Conservation (phyloP, 2,329 filamentous ascomycete species). For the Sarocladium oryzae region DNA sequence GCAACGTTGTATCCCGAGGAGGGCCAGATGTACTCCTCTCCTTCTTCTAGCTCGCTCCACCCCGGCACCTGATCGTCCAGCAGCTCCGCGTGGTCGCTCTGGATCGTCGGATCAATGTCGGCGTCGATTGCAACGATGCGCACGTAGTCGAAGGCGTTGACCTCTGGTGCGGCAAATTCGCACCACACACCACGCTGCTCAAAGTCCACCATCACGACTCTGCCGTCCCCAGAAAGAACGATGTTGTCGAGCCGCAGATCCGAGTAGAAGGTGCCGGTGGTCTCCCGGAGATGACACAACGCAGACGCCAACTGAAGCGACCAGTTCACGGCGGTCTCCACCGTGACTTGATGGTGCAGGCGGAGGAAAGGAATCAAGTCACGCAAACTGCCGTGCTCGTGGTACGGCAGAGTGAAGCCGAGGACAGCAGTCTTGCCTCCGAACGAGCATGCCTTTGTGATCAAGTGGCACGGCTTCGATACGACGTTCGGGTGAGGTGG, state of each 20-base stretch:
- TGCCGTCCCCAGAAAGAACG: conserved; percentile 39
- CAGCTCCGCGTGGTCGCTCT: conserved; percentile 32
- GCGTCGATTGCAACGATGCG: conserved; percentile 46
- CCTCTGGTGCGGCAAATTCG: conserved; percentile 54
- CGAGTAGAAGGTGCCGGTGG: conserved; percentile 45
- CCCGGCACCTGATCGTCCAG: conserved; percentile 38
- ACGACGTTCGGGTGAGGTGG: conserved; percentile 48
- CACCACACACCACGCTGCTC: conserved; percentile 59
- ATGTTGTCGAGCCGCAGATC: conserved; percentile 56
- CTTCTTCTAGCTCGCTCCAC: conserved; percentile 34
- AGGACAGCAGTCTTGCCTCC: conserved; percentile 48
- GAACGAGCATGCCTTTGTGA: conserved; percentile 50
- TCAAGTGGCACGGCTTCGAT: conserved; percentile 42
- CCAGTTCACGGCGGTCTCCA: conserved; percentile 42
- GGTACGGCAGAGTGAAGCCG: conserved; percentile 50
- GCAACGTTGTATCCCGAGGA: conserved; percentile 46
- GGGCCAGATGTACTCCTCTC: conserved; percentile 42
- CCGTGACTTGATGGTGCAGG: conserved; percentile 35
- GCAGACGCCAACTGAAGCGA: conserved; percentile 45
- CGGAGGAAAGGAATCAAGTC: conserved; percentile 47
- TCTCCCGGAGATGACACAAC: conserved; percentile 41
- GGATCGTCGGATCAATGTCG: conserved; percentile 33
- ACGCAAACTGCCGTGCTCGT: conserved; percentile 47
- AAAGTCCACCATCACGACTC: conserved; percentile 53
- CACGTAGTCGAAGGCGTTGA: conserved; percentile 53